phyloP scores from a whole-genome alignment of 2,329 filamentous ascomycete species.

The Ophiostoma populinum region DNA sequence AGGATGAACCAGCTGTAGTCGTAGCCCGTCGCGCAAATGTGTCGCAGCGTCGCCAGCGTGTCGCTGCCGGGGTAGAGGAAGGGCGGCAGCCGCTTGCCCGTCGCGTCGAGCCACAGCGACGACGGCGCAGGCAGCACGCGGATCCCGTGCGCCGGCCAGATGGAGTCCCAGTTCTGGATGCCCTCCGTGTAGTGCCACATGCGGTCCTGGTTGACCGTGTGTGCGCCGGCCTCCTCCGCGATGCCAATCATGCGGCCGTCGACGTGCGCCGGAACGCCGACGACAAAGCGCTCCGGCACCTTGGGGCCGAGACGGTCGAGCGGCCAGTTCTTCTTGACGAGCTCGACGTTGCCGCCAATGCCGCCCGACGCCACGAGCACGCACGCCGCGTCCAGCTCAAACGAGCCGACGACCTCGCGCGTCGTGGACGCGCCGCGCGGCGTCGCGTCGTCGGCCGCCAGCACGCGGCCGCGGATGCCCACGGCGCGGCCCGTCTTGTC shows the following conservation, averaged over 20 bases:
- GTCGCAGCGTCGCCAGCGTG: constrained; percentile 37
- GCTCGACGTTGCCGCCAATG: constrained; percentile 44
- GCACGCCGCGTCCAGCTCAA: constrained; percentile 34
- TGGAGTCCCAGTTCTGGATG: constrained; percentile 41
- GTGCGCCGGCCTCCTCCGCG: constrained; percentile 31
- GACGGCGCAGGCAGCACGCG: constrained; percentile 42
- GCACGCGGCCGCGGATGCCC: constrained; percentile 35
- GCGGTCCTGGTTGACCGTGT: constrained; percentile 40
- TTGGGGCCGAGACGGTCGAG: constrained; percentile 36
- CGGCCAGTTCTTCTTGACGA: constrained; percentile 41
- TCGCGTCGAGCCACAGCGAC: constrained; percentile 45
- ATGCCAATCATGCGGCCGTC: constrained; percentile 46
- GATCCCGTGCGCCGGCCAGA: constrained; percentile 44
- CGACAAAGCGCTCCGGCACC: constrained; percentile 36
- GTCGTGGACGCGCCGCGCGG: constrained; percentile 34
- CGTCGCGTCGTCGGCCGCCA: constrained; percentile 29
- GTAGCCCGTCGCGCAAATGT: constrained; percentile 43
- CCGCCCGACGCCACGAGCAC: constrained; percentile 40
- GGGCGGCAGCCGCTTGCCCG: constrained; percentile 37
- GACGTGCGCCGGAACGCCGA: constrained; percentile 46
- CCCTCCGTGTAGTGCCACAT: constrained; percentile 55
- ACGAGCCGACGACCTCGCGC: constrained; percentile 28
- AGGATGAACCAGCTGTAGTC: constrained; percentile 49
- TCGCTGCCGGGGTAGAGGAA: constrained; percentile 39
- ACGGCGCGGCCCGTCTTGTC: constrained; percentile 29